phyloP scores from a whole-genome alignment of 495 filamentous ascomycete species.

The Chaetomium tenue region DNA sequence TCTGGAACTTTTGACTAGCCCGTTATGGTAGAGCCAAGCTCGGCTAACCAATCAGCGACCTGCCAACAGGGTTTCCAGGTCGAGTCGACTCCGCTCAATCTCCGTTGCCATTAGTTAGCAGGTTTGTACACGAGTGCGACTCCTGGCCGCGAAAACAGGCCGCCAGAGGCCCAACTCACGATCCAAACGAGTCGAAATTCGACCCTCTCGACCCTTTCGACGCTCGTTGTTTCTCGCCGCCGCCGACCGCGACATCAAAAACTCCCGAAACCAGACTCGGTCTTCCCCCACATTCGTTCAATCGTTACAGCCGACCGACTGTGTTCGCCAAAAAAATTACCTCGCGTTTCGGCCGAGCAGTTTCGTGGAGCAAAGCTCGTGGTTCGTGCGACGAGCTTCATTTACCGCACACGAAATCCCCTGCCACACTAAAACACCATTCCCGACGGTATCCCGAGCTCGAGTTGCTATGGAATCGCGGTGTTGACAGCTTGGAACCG shows the following conservation, averaged over 20 bases:
- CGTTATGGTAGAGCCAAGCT: conserved; percentile 7
- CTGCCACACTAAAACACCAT: conserved; percentile 12
- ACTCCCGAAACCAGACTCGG: neutral
- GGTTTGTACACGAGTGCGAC: conserved; percentile 4
- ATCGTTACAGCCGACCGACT: neutral
- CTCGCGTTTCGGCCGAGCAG: conserved; percentile 19
- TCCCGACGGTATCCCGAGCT: neutral
- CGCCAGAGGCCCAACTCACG: conserved; percentile 15
- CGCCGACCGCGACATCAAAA: neutral
- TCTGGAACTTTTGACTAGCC: conserved; percentile 19
- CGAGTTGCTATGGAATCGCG: conserved; percentile 28
- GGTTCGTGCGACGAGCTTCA: conserved; percentile 22
- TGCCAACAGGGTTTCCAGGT: neutral
- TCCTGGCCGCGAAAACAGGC: conserved; percentile 19
- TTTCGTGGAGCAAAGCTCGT: neutral
- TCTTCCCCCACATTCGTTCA: conserved; percentile 15
- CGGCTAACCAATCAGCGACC: conserved; percentile 15
- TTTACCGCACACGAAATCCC: conserved; percentile 13
- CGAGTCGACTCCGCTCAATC: conserved; percentile 16
- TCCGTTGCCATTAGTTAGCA: conserved; percentile 5
- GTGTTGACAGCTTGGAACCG: conserved; percentile 25
- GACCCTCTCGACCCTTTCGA: neutral
- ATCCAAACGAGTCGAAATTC: neutral
- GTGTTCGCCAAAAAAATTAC: neutral
- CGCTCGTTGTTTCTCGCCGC: conserved; percentile 1